Percentiles rank a stretch among this genome's conserved stretches.
These are phyloP conservation scores for Ambrosiella xylebori DNA, from an alignment of 2,329 filamentous ascomycete genomes.

Conservation along the genomic window DNA sequence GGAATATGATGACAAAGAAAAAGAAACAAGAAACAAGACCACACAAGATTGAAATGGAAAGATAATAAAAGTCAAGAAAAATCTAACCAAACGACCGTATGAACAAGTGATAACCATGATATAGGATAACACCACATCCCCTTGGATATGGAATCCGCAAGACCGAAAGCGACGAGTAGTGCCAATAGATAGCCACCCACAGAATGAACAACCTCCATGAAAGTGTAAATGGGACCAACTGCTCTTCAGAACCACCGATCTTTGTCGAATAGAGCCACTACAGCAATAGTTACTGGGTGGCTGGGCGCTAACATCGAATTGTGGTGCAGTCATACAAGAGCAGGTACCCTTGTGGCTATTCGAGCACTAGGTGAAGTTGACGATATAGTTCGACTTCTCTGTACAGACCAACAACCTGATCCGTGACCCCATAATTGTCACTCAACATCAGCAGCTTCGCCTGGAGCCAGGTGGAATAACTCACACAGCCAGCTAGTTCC, in stretches of 20 bases:
- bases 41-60: conserved; percentile 4
- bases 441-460: background rate
- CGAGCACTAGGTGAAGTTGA: too few relatives aligned
- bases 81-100: background rate
- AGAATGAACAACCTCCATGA: background rate
- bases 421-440: background rate
- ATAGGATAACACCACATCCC: too few relatives aligned
- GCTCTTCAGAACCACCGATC: background rate
- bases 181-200: background rate
- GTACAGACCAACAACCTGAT: background rate
- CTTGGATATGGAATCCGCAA: too few relatives aligned
- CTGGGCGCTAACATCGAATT: too few relatives aligned
- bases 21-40: conserved; percentile 18
- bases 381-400: too few relatives aligned
- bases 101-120: too few relatives aligned
- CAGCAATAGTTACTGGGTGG: too few relatives aligned
- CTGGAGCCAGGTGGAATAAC: background rate
- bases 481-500: background rate
- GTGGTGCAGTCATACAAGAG: too few relatives aligned
- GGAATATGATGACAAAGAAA: conserved; percentile 13
- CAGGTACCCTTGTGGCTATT: too few relatives aligned
- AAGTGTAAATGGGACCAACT: background rate
- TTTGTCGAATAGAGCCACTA: background rate
- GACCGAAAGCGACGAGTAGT: too few relatives aligned
- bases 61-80: conserved; percentile 4